Base-by-base conservation (phyloP, 2,329 filamentous ascomycete genomes). In the Aspergillus pseudotamarii region DNA sequence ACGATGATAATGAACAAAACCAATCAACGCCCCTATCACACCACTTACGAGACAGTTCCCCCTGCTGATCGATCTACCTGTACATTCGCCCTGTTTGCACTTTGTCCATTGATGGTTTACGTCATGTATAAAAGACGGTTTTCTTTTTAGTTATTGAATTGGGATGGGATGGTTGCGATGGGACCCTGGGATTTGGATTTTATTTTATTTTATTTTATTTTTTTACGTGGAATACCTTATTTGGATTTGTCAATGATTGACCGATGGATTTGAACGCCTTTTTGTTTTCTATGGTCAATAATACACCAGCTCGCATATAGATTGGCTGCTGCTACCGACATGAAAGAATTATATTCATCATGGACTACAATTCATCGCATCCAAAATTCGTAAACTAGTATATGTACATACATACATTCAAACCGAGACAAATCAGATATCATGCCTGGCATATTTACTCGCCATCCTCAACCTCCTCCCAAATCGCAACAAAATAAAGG, bases 401-500 rank as follows among this genome's bases (percentile, higher is more conserved):
- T 32, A 51, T 34, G 11, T 51, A 50, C 12, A 19, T 28, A 32
- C 16, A 21, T 21, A 6, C 28, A 38, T 34, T 11, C 10, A 30
- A 54, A n/a, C 12, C 3, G 32, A 12, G 32, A 3, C 11, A 1
- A 54, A 46, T 57, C 59, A 68, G n/a, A 66, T 66, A 59, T 69
- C 69, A 60, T 71, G 68, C n/a, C 64, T 55, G 2, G 67, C 69
- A 59, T 61, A 71, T 36, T 66, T 67, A 43, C 69, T 71, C 46
- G 63, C 60, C 67, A 70, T 50, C 43, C 69, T 53, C 54, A 71
- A 57, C 21, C 66, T 63, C 30, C 46, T 60, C 26, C 70, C 66
- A 28, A 45, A 61, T 16, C 11, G 59, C 9, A 64, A 45, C 28
- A 69, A 58, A 61, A 82, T 63, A 43, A 80, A 76, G 9, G 81